Evolutionary conservation across 1,284 basidiomycete species (phyloP).

Genomic region (Inonotus hispidus): DNA sequence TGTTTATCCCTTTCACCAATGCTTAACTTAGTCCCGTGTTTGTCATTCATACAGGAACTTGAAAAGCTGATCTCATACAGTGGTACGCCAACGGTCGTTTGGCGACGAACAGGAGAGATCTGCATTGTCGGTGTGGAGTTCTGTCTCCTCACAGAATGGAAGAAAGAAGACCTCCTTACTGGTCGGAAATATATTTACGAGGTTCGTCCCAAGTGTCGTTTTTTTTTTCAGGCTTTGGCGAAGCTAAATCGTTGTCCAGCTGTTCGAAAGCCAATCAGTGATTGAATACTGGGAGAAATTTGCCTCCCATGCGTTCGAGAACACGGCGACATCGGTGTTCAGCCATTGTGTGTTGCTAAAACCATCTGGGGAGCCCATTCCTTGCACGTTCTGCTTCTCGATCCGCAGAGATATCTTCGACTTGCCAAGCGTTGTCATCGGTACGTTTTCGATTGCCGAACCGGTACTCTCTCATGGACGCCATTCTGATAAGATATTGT

Average conservation of each 20-base stretch:
- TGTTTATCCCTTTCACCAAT: neutral
- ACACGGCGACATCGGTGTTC: conserved; percentile 92
- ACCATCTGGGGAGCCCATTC: conserved; percentile 76
- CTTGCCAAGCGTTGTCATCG: conserved; percentile 82
- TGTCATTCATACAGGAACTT: conserved; percentile 59
- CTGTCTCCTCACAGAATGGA: conserved; percentile 89
- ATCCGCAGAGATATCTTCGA: conserved; percentile 88
- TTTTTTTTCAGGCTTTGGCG: conserved; percentile 2
- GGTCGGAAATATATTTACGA: conserved; percentile 88
- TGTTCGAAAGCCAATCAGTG: conserved; percentile 86
- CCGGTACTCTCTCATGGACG: no score
- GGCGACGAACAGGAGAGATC: conserved; percentile 97
- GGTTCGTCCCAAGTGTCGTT: conserved; percentile 42
- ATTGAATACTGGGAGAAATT: conserved; percentile 97
- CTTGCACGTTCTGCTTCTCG: conserved; percentile 89
- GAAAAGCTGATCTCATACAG: conserved; percentile 97
- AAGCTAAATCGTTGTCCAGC: conserved; percentile 34
- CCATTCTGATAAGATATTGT: neutral
- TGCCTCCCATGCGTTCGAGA: conserved; percentile 91
- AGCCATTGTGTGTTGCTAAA: conserved; percentile 85
- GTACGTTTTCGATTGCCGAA: conserved; percentile 33
- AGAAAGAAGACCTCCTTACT: conserved; percentile 75
- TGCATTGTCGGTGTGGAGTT: conserved; percentile 96
- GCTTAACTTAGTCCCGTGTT: no score
- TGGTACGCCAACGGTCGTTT: conserved; percentile 99